Conservation (phyloP, 768 basidiomycete genomes). For the Rhodotorula taiwanensis region DNA sequence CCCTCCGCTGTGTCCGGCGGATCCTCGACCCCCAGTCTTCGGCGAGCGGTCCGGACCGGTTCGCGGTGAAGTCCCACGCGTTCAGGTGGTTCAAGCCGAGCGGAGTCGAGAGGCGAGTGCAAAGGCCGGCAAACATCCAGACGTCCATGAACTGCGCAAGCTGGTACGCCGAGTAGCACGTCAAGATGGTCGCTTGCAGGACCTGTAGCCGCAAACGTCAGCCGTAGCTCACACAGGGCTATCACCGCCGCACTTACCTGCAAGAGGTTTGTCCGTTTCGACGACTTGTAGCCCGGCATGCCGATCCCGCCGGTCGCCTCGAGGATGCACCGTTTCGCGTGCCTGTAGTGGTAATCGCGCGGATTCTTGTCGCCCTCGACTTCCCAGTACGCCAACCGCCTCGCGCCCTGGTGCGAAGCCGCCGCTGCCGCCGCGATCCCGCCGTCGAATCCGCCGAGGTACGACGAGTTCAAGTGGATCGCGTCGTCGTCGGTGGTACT, state of each 20-base stretch:
- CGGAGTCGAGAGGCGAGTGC: slow-evolving; percentile 28
- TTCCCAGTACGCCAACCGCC: neutral
- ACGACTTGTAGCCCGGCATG: too few species aligned
- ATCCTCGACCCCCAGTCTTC: slow-evolving; percentile 28
- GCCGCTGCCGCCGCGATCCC: neutral
- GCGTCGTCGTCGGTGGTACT: neutral
- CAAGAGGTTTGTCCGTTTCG: slow-evolving; percentile 9
- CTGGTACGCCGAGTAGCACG: slow-evolving; percentile 23
- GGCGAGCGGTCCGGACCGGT: neutral
- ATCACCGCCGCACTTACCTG: slow-evolving; percentile 11
- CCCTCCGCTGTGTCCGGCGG: slow-evolving; percentile 3
- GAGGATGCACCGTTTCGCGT: slow-evolving; percentile 6
- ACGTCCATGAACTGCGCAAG: slow-evolving; percentile 23
- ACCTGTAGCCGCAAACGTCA: slow-evolving; percentile 3
- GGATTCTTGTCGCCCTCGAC: neutral
- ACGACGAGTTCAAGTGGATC: neutral
- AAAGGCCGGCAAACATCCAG: slow-evolving; percentile 27
- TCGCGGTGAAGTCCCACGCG: slow-evolving; percentile 25
- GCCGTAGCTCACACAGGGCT: neutral
- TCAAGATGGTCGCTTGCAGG: slow-evolving; percentile 24
- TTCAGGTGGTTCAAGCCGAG: slow-evolving; percentile 33
- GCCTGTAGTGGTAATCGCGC: slow-evolving; percentile 23
- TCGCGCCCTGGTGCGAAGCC: neutral
- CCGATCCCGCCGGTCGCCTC: neutral
- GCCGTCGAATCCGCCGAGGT: neutral